These are phyloP conservation scores for Chlorociboria aeruginascens DNA, from an alignment of 495 filamentous ascomycete species.

Conservation along the genomic window DNA sequence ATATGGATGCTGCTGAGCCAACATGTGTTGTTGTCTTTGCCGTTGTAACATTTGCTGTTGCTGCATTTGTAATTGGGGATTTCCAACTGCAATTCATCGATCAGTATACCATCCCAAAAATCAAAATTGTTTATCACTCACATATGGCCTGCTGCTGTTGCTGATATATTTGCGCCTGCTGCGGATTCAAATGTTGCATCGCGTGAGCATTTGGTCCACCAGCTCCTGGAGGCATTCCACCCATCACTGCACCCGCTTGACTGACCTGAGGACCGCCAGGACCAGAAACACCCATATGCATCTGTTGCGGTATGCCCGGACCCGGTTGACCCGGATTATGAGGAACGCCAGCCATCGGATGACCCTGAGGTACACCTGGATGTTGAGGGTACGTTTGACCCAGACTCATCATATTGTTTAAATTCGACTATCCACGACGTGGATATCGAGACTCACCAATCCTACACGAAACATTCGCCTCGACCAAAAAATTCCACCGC, in stretches of 20 bases:
- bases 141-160: slow-evolving; percentile 17
- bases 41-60: slow-evolving; percentile 25
- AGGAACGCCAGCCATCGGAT: slow-evolving; percentile 51
- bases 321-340: slow-evolving; percentile 43
- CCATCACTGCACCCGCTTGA: slow-evolving; percentile 61
- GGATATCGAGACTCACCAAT: slow-evolving; percentile 6
- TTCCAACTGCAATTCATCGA: slow-evolving; percentile 11
- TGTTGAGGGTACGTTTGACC: slow-evolving; percentile 59
- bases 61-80: slow-evolving; percentile 18
- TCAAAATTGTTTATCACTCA: slow-evolving; percentile 17
- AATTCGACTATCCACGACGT: slow-evolving; percentile 11
- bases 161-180: slow-evolving; percentile 47
- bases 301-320: slow-evolving; percentile 61
- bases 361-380: slow-evolving; percentile 61
- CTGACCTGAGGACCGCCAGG: slow-evolving; percentile 68
- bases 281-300: slow-evolving; percentile 75
- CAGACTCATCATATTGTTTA: slow-evolving; percentile 52
- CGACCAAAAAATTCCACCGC: slow-evolving; percentile 3
- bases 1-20: slow-evolving; percentile 32
- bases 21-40: slow-evolving; percentile 29
- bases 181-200: slow-evolving; percentile 64
- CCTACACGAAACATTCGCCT: slow-evolving; percentile 12
- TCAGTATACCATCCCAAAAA: neutral
- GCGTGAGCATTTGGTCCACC: slow-evolving; percentile 64
- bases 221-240: slow-evolving; percentile 63